Evolutionary conservation across 768 basidiomycete genomes (phyloP), one percentile per base, ranked within the genome.

Genomic region (Arthromyces matolae): DNA sequence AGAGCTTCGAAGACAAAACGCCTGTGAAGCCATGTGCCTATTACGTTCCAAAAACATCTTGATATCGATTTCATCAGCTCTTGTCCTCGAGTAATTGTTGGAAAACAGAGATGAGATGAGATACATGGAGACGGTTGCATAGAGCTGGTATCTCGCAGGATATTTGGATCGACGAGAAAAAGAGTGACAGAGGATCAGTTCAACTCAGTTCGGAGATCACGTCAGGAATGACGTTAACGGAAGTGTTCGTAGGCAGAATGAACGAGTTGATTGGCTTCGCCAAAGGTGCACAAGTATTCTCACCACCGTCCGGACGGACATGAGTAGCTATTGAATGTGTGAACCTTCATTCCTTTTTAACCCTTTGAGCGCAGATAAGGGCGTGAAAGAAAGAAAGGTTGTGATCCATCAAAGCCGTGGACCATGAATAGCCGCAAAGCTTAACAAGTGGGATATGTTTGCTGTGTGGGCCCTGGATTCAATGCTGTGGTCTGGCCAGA

Each of bases 131-230:
- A n/a, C n/a, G 4, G 10, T n/a, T 32, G 25, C 4, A 19, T 24
- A 25, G 20, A n/a, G 8, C 12, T 29, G 12, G 3, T 3, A 44
- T 25, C n/a, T 19, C 16, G 7, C 23, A 23, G 37, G 36, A 32
- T 19, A 28, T 31, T 16, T 13, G 22, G 2, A 18, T 18, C 24
- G 24, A 38, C 27, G 42, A 29, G 29, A 29, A 43, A 13, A 36
- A 22, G n/a, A n/a, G 16, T 50, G 42, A 43, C 42, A 45, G 28
- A 41, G 40, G 43, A 54, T 47, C 47, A 51, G 43, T 22, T 35
- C 31, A 22, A 45, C 27, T 49, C 47, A 47, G 20, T 44, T 36
- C 42, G 49, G 42, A 45, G 23, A 54, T 54, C 56, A 56, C 36
- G 49, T 48, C 46, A 48, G 27, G 47, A 46, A 38, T n/a, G n/a